Percentiles rank a stretch among this genome's conserved stretches.
Evolutionary conservation across 2,329 filamentous ascomycete genomes (phyloP).

Genomic region (Exophiala xenobiotica): DNA sequence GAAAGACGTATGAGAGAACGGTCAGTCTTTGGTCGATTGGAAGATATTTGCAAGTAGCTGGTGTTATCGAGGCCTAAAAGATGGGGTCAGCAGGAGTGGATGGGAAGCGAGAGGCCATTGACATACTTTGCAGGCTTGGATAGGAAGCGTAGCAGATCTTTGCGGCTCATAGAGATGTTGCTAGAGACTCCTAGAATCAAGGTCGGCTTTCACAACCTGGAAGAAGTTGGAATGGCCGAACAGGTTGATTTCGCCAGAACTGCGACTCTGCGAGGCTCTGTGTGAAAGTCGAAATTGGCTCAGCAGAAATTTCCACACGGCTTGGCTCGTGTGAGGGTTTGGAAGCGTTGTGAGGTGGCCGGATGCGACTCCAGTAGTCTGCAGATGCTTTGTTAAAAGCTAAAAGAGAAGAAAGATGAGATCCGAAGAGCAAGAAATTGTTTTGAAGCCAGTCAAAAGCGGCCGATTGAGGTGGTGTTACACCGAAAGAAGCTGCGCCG

Average conservation of each 20-base stretch:
- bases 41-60: conserved; percentile 29
- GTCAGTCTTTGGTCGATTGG: conserved; percentile 54
- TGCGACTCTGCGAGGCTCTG: conserved; percentile 14
- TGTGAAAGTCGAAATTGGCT: conserved; percentile 17
- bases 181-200: conserved; percentile 10
- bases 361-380: background rate
- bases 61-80: conserved; percentile 64
- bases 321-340: background rate
- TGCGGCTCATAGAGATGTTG: conserved; percentile 76
- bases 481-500: background rate
- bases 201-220: conserved; percentile 15
- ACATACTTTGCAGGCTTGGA: conserved; percentile 91
- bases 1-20: too few species aligned
- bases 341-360: background rate
- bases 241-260: conserved; percentile 21
- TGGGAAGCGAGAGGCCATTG: conserved; percentile 4
- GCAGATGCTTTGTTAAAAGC: too few species aligned
- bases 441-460: too few species aligned
- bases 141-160: conserved; percentile 87
- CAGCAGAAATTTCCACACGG: conserved; percentile 12
- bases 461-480: too few species aligned
- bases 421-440: too few species aligned
- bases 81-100: conserved; percentile 14
- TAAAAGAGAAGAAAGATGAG: too few species aligned
- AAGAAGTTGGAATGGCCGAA: background rate